phyloP scores from a whole-genome alignment of 2,329 filamentous ascomycete species.

The Phialemoniopsis sp. region DNA sequence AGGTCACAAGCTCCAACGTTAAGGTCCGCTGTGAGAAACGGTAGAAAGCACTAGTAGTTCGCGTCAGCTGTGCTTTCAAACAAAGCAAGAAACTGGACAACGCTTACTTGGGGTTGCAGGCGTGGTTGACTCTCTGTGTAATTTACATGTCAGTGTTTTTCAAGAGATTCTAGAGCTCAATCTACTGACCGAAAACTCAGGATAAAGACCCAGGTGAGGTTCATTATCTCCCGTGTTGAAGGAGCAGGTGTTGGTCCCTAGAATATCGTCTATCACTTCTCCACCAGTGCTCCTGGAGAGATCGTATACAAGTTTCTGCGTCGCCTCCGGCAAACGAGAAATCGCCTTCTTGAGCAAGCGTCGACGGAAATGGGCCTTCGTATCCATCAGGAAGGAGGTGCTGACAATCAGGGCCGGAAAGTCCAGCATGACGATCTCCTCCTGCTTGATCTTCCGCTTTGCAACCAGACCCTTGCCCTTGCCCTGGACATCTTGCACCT shows the following conservation, averaged over 20 bases:
- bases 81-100: too few species aligned
- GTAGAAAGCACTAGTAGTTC: slow-evolving; percentile 20
- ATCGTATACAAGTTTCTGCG: slow-evolving; percentile 14
- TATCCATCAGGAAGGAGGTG: slow-evolving; percentile 13
- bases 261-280: slow-evolving; percentile 23
- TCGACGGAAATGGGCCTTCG: slow-evolving; percentile 12
- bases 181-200: slow-evolving; percentile 24
- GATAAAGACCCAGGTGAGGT: slow-evolving; percentile 21
- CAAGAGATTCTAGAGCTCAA: not conserved
- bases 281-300: slow-evolving; percentile 22
- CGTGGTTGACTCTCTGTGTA: slow-evolving; percentile 28
- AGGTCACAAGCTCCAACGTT: slow-evolving; percentile 24
- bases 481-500: slow-evolving; percentile 16
- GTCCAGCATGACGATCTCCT: slow-evolving; percentile 23
- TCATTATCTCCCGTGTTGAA: slow-evolving; percentile 13
- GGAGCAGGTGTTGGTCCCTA: slow-evolving; percentile 27
- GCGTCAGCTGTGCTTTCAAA: too few species aligned
- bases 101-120: slow-evolving; percentile 29
- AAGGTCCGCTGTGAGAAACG: slow-evolving; percentile 23
- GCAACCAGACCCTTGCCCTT: slow-evolving; percentile 26
- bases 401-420: slow-evolving; percentile 20
- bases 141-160: not conserved
- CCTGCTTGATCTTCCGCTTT: slow-evolving; percentile 19
- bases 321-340: slow-evolving; percentile 16
- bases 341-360: slow-evolving; percentile 20